Base-by-base conservation (phyloP, 2,329 filamentous ascomycete genomes). In the Fusarium cyanostomum region DNA sequence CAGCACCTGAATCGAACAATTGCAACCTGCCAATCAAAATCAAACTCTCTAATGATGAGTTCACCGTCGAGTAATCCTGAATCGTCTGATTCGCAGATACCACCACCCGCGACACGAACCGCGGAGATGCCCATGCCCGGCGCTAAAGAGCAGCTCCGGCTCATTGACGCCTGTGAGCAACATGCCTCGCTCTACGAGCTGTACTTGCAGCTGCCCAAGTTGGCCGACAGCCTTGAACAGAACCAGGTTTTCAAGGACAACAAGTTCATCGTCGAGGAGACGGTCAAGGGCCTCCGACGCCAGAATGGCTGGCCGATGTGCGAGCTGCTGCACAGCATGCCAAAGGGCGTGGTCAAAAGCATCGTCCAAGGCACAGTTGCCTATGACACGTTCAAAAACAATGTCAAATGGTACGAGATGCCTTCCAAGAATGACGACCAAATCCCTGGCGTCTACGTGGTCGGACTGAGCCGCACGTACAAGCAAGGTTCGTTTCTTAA, bases 281-380 rank as follows among this genome's bases (percentile, higher is more conserved):
- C 48, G 1, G 41, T 41, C 13, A 35, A 21, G 7, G 39, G 41
- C 6, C 28, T 56, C 8, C 16, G 24, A 21, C 18, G 24, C 7
- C 3, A 12, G 4, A 38, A 43, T 13, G 6, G 12, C n/a, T 59
- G 37, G 49, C 3, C 33, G 13, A 59, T 54, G 50, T 26, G 28
- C 10, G 26, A 45, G 8, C 26, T 59, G 3, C 44, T 59, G 7
- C 39, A 45, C 27, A 50, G 50, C 6, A 62, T 62, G 28, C 18
- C 42, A 2, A 10, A 3, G 2, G 7, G 11, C 11, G 43, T 21
- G 6, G 13, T 54, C 8, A 27, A 27, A 13, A 31, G 43, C 21
- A 37, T 62, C 38, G 28, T 62, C 5, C 21, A 15, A 3, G 48
- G 49, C 2, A 57, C 48, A 4, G 49, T 62, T 8, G 58, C 53